Percentiles rank a stretch among this genome's conserved stretches.
Evolutionary conservation across 108 stramenopile genomes (phyloP).

Genomic region (Chaetoceros tenuissimus): DNA sequence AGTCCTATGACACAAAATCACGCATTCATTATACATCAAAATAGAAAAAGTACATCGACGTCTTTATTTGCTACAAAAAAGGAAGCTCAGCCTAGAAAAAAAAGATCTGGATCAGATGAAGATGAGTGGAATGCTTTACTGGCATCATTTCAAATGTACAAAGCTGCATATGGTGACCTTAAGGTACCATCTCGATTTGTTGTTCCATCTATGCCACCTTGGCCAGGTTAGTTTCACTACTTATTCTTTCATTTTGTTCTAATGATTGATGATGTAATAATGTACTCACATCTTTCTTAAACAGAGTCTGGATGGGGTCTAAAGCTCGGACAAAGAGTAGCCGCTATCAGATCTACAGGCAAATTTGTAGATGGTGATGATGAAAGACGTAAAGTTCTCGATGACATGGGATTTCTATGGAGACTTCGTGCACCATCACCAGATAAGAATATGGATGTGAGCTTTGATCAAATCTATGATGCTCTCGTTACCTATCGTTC

Average conservation of each 20-base stretch:
- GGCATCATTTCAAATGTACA: constrained; percentile 79
- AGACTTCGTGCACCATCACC: constrained; percentile 46
- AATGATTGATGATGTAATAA: not conserved
- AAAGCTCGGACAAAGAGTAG: constrained; percentile 70
- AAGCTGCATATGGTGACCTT: constrained; percentile 79
- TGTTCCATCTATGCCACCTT: constrained; percentile 70
- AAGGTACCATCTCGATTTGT: constrained; percentile 78
- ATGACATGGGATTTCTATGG: constrained; percentile 85
- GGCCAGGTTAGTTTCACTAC: constrained; percentile 59
- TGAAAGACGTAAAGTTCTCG: constrained; percentile 47
- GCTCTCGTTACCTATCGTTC: constrained; percentile 64
- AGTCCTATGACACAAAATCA: too few relatives aligned
- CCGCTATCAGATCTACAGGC: constrained; percentile 68
- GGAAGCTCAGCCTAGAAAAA: not conserved
- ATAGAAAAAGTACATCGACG: too few relatives aligned
- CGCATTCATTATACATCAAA: too few relatives aligned
- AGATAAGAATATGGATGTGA: constrained; percentile 21
- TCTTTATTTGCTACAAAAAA: not conserved
- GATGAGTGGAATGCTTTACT: constrained; percentile 67
- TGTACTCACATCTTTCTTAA: not conserved
- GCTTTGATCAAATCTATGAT: constrained; percentile 68
- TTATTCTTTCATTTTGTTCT: too few relatives aligned
- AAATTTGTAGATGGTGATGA: constrained; percentile 63
- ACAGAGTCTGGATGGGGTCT: constrained; percentile 57
- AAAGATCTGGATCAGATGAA: constrained; percentile 25